Percentiles rank a stretch among this genome's conserved stretches.
Conservation (phyloP, 768 basidiomycete genomes). For the Mycena indigotica region DNA sequence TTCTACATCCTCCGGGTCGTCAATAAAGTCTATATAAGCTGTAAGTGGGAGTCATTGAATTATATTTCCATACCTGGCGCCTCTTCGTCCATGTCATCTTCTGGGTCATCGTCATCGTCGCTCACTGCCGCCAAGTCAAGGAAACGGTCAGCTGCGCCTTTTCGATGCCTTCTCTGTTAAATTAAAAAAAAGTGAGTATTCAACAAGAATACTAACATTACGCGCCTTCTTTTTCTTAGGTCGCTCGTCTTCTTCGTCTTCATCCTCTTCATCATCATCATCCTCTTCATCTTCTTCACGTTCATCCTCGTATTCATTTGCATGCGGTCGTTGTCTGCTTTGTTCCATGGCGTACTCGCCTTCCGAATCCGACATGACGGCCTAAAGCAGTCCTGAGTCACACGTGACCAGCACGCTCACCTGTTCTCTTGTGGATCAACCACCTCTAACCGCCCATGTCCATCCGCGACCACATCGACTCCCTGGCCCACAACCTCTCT, state of each 20-base stretch:
- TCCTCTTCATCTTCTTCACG: slow-evolving; percentile 35
- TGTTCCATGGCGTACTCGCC: background rate
- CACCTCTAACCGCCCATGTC: slow-evolving; percentile 23
- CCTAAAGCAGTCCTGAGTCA: background rate
- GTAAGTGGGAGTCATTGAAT: background rate
- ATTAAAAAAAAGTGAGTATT: slow-evolving; percentile 7
- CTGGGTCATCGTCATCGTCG: slow-evolving; percentile 95
- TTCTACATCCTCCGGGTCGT: slow-evolving; percentile 68
- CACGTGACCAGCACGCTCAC: background rate
- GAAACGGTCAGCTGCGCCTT: slow-evolving; percentile 73
- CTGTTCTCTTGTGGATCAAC: background rate
- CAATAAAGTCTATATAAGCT: slow-evolving; percentile 64
- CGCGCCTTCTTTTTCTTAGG: slow-evolving; percentile 39
- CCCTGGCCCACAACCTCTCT: slow-evolving; percentile 40
- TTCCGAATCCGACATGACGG: slow-evolving; percentile 11
- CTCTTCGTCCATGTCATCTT: slow-evolving; percentile 77
- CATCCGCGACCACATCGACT: slow-evolving; percentile 44
- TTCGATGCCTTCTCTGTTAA: slow-evolving; percentile 65
- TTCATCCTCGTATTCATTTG: slow-evolving; percentile 25
- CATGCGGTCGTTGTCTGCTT: slow-evolving; percentile 2
- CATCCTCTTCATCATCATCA: slow-evolving; percentile 23
- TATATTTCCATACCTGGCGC: slow-evolving; percentile 43
- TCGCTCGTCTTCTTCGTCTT: slow-evolving; percentile 39
- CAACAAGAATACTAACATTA: slow-evolving; percentile 28
- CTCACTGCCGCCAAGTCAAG: slow-evolving; percentile 96